Evolutionary conservation across 169 alveolate species (phyloP).

Genomic region (Eimeria necatrix): DNA sequence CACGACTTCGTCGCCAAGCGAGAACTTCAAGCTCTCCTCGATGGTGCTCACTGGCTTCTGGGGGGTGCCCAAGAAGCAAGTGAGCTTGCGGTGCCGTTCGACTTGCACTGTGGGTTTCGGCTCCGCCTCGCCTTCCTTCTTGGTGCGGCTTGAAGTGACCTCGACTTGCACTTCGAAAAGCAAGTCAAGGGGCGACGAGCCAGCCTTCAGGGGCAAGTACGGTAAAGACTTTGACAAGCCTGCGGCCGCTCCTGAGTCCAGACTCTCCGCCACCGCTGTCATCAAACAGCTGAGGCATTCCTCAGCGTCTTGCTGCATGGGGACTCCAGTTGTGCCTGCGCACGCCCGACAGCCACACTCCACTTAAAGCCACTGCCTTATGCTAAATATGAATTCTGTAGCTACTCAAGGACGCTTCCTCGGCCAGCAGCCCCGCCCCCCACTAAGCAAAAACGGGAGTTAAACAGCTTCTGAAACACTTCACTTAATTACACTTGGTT

Average conservation of each 20-base stretch:
- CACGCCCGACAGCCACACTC: not conserved
- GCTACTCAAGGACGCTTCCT: too few species aligned
- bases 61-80: slow-evolving; percentile 79
- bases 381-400: too few species aligned
- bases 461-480: too few species aligned
- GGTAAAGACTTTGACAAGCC: slow-evolving; percentile 41
- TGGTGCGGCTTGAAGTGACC: slow-evolving; percentile 40
- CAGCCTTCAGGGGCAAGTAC: slow-evolving; percentile 23
- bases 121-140: not conserved
- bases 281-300: slow-evolving; percentile 72
- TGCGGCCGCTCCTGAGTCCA: slow-evolving; percentile 55
- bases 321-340: slow-evolving; percentile 56
- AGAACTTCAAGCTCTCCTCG: slow-evolving; percentile 77
- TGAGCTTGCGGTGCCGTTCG: slow-evolving; percentile 67
- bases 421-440: not conserved
- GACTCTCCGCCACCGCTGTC: slow-evolving; percentile 62
- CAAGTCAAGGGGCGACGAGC: slow-evolving; percentile 31
- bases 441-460: not conserved
- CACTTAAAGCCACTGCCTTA: too few species aligned
- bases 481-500: too few species aligned
- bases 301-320: slow-evolving; percentile 81
- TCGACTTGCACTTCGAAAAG: slow-evolving; percentile 71
- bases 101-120: not conserved
- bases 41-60: slow-evolving; percentile 79
- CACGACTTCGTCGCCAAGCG: slow-evolving; percentile 76